Percentiles rank a stretch among this genome's conserved stretches.
phyloP scores from a whole-genome alignment of 2,329 filamentous ascomycete genomes.

The Aspergillus texensis region DNA sequence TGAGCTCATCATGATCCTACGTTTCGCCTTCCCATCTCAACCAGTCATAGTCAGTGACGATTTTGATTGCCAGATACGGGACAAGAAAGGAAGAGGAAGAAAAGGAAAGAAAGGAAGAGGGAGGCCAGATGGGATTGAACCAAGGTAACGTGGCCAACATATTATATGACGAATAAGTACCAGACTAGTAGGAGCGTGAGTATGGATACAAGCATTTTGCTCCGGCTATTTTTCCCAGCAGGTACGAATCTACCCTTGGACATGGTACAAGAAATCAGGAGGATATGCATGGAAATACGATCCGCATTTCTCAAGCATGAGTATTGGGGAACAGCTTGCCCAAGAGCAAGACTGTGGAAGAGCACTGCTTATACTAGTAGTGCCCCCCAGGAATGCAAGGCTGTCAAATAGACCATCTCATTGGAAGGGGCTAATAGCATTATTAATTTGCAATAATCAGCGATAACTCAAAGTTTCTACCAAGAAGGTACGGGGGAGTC shows the following conservation, averaged over 20 bases:
- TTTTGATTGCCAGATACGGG: neutral
- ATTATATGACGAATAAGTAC: neutral
- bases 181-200: neutral
- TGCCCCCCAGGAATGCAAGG: neutral
- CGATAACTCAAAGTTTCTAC: neutral
- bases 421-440: neutral
- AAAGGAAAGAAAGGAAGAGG: too few relatives aligned
- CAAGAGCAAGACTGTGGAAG: neutral
- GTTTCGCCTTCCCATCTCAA: neutral
- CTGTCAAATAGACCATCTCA: neutral
- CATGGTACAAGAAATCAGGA: neutral
- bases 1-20: neutral
- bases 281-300: neutral
- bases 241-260: conserved; percentile 12
- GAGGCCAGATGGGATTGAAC: neutral
- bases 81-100: neutral
- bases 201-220: neutral
- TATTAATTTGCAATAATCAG: neutral
- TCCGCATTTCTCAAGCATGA: neutral
- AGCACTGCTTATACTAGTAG: neutral
- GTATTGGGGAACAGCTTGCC: neutral
- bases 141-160: neutral
- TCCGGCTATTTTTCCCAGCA: neutral
- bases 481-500: neutral
- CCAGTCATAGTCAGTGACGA: neutral